Evolutionary conservation across 345 rosid genomes (phyloP).

Genomic region (Mallotus nudiflorus): DNA sequence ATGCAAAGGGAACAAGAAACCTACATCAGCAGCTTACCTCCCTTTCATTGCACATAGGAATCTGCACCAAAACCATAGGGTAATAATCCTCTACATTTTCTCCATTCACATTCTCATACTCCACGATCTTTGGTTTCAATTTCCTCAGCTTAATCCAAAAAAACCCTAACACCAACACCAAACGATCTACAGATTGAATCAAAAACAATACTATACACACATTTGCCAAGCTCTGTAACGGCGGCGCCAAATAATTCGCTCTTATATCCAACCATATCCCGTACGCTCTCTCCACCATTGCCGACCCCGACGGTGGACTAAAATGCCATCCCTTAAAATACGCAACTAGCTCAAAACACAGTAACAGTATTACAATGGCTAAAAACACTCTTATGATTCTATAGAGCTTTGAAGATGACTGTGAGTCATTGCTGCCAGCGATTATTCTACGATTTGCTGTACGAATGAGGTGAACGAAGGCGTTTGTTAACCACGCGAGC

Average conservation of each 20-base stretch:
- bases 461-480: slow-evolving; percentile 50
- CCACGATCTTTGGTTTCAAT: slow-evolving; percentile 52
- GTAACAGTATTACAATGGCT: slow-evolving; percentile 50
- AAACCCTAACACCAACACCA: slow-evolving; percentile 67
- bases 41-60: slow-evolving; percentile 97
- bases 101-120: slow-evolving; percentile 37
- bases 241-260: slow-evolving; percentile 73
- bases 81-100: slow-evolving; percentile 46
- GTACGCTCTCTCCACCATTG: slow-evolving; percentile 52
- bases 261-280: slow-evolving; percentile 75
- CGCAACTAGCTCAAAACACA: slow-evolving; percentile 70
- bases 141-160: slow-evolving; percentile 69
- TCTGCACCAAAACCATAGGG: slow-evolving; percentile 92
- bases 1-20: slow-evolving; percentile 29
- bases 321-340: slow-evolving; percentile 94
- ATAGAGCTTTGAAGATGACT: slow-evolving; percentile 52
- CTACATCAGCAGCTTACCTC: slow-evolving; percentile 87
- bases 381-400: slow-evolving; percentile 58
- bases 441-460: slow-evolving; percentile 71
- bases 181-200: slow-evolving; percentile 81
- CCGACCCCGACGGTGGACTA: slow-evolving; percentile 71
- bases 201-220: slow-evolving; percentile 76
- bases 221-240: slow-evolving; percentile 67
- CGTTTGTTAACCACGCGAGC: slow-evolving; percentile 49
- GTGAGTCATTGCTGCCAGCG: slow-evolving; percentile 35